A percentile compares a stretch with the other conserved stretches of the same genome.
These are phyloP conservation scores for Puccinia sorghi DNA, from an alignment of 1,284 basidiomycete species.

Conservation along the genomic window DNA sequence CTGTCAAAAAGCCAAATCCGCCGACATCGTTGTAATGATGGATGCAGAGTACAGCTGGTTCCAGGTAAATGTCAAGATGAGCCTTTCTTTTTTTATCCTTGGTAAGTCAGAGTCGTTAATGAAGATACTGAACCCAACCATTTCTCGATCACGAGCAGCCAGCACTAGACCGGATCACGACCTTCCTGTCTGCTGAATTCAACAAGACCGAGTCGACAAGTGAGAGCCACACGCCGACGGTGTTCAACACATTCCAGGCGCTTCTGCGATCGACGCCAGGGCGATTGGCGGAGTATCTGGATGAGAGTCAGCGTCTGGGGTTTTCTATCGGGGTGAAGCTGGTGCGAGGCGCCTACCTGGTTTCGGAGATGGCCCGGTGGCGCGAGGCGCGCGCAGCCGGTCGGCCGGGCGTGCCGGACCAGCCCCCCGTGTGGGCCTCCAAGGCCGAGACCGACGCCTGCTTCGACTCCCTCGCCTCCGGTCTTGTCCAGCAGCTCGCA, in stretches of 20 bases:
- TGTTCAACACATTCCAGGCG: slow-evolving; percentile 46
- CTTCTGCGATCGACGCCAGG: slow-evolving; percentile 30
- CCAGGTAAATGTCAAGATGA: slow-evolving; percentile 10
- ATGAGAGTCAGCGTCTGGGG: slow-evolving; percentile 8
- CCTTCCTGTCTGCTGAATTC: slow-evolving; percentile 36
- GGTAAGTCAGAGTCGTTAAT: no score
- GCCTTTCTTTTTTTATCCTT: background rate
- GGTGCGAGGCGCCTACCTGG: slow-evolving; percentile 40
- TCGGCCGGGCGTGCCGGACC: background rate
- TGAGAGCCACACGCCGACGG: slow-evolving; percentile 21
- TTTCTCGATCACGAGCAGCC: background rate
- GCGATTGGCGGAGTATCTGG: slow-evolving; percentile 2
- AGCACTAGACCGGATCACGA: slow-evolving; percentile 38
- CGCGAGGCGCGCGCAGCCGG: background rate
- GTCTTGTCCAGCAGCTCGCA: background rate
- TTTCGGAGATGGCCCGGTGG: slow-evolving; percentile 36
- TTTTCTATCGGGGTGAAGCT: slow-evolving; percentile 44
- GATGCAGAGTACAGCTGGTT: slow-evolving; percentile 50
- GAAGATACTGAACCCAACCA: no score
- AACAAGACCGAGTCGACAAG: background rate
- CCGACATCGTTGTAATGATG: slow-evolving; percentile 36
- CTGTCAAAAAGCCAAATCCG: slow-evolving; percentile 32
- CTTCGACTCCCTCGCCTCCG: slow-evolving; percentile 22
- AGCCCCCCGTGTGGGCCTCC: slow-evolving; percentile 24
- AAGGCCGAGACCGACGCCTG: slow-evolving; percentile 38